Conservation (phyloP, 2,329 filamentous ascomycete genomes). For the Aspergillus ustus region DNA sequence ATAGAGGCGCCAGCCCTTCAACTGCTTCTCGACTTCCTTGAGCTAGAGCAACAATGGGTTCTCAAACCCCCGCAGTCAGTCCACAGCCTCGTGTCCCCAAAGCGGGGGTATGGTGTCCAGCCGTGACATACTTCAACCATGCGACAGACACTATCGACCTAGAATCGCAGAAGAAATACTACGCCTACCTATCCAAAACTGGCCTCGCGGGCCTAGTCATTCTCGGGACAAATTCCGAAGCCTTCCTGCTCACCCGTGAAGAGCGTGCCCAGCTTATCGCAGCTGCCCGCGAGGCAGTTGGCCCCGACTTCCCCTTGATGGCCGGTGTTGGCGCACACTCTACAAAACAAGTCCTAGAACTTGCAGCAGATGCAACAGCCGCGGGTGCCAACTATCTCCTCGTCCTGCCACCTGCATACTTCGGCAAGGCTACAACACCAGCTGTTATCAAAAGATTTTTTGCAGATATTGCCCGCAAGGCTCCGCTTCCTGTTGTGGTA, state of each 20-base stretch:
- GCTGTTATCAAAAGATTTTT: constrained; percentile 65
- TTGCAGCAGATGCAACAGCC: constrained; percentile 60
- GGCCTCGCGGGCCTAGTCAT: constrained; percentile 59
- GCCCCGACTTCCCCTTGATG: constrained; percentile 62
- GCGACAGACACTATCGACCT: constrained; percentile 55
- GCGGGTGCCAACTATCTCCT: constrained; percentile 67
- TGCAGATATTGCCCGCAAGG: constrained; percentile 58
- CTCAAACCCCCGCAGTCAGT: constrained; percentile 15
- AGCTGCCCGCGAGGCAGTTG: constrained; percentile 59
- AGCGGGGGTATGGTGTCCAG: constrained; percentile 56
- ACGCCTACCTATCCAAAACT: constrained; percentile 54
- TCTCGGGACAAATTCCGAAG: constrained; percentile 61
- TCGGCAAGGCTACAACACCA: constrained; percentile 64
- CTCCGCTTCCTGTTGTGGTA: constrained; percentile 63
- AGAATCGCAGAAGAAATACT: constrained; percentile 56
- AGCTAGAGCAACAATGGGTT: constrained; percentile 19
- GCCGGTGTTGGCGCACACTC: constrained; percentile 68
- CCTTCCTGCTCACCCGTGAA: constrained; percentile 63
- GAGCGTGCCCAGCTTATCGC: constrained; percentile 62
- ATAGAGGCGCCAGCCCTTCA: background rate
- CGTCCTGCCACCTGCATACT: constrained; percentile 67
- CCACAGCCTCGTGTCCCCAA: constrained; percentile 27
- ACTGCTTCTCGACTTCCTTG: background rate
- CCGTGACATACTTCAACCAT: constrained; percentile 60
- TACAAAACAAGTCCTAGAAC: constrained; percentile 66